Evolutionary conservation across 1,284 basidiomycete species (phyloP), one percentile per base, ranked within the genome.

Genomic region (Moesziomyces aphidis): DNA sequence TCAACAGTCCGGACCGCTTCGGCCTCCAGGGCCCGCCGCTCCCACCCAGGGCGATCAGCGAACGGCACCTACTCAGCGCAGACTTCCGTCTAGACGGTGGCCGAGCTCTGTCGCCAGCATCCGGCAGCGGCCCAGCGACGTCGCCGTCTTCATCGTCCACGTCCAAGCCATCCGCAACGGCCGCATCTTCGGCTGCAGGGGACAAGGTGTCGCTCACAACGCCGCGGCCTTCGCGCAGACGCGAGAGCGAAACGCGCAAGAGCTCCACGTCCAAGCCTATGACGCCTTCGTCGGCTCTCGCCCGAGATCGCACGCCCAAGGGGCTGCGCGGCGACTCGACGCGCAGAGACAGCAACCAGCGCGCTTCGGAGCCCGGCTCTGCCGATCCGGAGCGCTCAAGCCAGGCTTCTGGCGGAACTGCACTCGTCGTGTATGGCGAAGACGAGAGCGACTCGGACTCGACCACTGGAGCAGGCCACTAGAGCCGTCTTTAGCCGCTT

Each of bases 351-450:
- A 42, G 39, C 39, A 19, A 19, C 17, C 19, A 17, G 39, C 39
- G 39, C 39, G 17, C 15, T 8, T 17, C 39, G 39, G 39, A 42
- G 39, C 17, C 39, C 39, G 39, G 17, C 17, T 17, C 15, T 19
- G 39, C 39, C 39, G 39, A 42, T 19, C 17, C 13, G 39, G 39
- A 42, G 31, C 21, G 31, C 31, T 22, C 55, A 21, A 21, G 53
- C 31, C 53, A 34, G 39, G 51, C 46, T 23, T 58, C 46, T 13
- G 66, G 67, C 13, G 77, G 76, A 1, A 75, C 78, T 5, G 81
- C 81, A 17, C 54, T 83, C 24, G 77, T 83, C 19, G 81, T 83
- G 22, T 82, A 82, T 47, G 81, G 81, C n/a, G 70, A 81, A 19
- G 81, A 82, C 50, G 73, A 72, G 24, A 75, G 73, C 54, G 76